Base-by-base conservation (phyloP, 2,329 filamentous ascomycete genomes). In the Colletotrichum plurivorum region DNA sequence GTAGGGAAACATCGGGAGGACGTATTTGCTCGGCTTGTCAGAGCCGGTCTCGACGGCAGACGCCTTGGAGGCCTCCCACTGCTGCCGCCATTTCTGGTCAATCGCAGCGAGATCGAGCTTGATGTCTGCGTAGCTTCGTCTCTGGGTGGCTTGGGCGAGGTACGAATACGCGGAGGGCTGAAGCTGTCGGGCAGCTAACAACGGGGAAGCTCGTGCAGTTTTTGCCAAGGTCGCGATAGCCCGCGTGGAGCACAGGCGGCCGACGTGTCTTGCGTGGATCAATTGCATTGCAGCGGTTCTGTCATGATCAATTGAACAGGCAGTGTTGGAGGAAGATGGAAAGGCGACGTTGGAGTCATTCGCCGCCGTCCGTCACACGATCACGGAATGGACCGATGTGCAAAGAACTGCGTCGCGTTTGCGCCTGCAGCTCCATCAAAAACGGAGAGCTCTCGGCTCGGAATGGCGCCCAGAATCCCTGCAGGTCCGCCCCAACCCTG, bases 1-100 rank as follows among this genome's bases (percentile, higher is more conserved):
- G 78, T 97, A 97, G 0, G 94, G 94, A 77, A 97, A 97, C 94
- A 97, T 97, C 72, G 94, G 92, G 62, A 97, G 84, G 71, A 97
- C 89, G 78, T 95, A 97, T 79, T 85, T 79, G 71, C 63, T 69
- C 54, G 39, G 60, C 71, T 73, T 70, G 56, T 73, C 60, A 56
- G 66, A 69, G 13, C 59, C 71, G 41, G 72, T 13, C 27, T 69
- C 51, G 25, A 71, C n/a, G 70, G 51, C 16, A 51, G 65, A 52
- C 61, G 65, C 55, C 51, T 73, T 71, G 55, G 69, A 62, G 8
- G 73, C 61, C 13, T 75, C 75, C 86, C 87, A 88, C 71, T 74
- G 78, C 49, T 79, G 76, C 3, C 84, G 84, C 88, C 88, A 89
- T 79, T 88, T 88, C 60, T 77, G 70, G 70, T 86, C 84, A 20